Evolutionary conservation across 169 alveolate species (phyloP).

Genomic region (Pseudocohnilembus persalinus): DNA sequence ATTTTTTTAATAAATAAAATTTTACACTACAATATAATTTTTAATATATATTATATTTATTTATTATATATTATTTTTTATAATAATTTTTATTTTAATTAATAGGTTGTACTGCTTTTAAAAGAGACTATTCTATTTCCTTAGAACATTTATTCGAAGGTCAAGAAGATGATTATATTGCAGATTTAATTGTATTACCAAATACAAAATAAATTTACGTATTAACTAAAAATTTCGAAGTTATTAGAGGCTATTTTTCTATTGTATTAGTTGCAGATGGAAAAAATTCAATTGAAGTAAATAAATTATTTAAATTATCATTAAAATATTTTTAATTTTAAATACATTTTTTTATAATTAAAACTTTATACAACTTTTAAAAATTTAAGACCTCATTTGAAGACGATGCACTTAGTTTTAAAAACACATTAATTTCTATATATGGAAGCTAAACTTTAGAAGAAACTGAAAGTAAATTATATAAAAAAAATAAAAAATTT

Average conservation of each 20-base stretch:
- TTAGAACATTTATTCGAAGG: not conserved
- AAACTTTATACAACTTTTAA: too few relatives aligned
- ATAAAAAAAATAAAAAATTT: too few relatives aligned
- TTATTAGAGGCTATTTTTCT: not conserved
- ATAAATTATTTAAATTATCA: not conserved
- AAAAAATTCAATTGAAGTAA: not conserved
- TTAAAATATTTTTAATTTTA: too few relatives aligned
- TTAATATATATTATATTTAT: too few relatives aligned
- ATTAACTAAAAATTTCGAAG: not conserved
- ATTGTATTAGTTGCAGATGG: not conserved
- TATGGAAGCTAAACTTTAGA: not conserved
- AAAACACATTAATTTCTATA: too few relatives aligned
- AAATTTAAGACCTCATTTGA: not conserved
- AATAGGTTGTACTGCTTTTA: not conserved
- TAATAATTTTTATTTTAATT: too few relatives aligned
- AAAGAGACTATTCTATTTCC: not conserved
- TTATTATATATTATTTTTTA: too few relatives aligned
- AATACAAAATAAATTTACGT: not conserved
- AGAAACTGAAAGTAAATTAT: not conserved
- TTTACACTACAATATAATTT: too few relatives aligned
- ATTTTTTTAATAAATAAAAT: too few relatives aligned
- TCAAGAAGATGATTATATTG: not conserved
- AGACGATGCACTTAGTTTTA: not conserved
- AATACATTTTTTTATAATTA: not conserved
- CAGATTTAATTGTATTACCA: not conserved